phyloP scores from a whole-genome alignment of 495 filamentous ascomycete species.

The Cairneyella variabilis region DNA sequence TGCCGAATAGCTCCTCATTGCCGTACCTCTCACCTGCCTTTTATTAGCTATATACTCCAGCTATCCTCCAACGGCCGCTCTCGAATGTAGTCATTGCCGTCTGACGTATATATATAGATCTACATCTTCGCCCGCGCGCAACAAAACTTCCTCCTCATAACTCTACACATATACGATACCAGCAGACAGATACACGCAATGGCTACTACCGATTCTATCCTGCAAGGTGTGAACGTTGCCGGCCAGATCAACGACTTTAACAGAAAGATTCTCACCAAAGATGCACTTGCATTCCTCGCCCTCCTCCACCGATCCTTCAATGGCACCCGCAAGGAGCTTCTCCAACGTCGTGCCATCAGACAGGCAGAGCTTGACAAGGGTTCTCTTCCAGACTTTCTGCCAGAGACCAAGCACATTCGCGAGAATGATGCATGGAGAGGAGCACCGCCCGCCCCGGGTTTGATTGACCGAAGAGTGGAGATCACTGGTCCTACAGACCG shows the following conservation, averaged over 20 bases:
- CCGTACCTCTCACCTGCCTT: slow-evolving; percentile 1
- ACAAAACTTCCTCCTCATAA: not conserved
- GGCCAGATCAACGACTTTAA: slow-evolving; percentile 72
- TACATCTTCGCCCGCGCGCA: slow-evolving; percentile 3
- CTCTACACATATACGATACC: not conserved
- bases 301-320: slow-evolving; percentile 96
- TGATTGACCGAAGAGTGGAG: slow-evolving; percentile 95
- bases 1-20: slow-evolving; percentile 15
- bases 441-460: slow-evolving; percentile 85
- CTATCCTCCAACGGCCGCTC: not conserved
- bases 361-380: slow-evolving; percentile 96
- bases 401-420: slow-evolving; percentile 93
- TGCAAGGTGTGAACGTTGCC: slow-evolving; percentile 84
- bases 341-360: slow-evolving; percentile 80
- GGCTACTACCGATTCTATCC: slow-evolving; percentile 67
- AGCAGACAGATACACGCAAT: slow-evolving; percentile 41
- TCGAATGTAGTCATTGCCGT: not conserved
- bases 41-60: not conserved
- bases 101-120: slow-evolving; percentile 13
- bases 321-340: slow-evolving; percentile 77
- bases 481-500: slow-evolving; percentile 97
- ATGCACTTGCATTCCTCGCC: slow-evolving; percentile 89
- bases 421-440: slow-evolving; percentile 94
- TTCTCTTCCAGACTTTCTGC: slow-evolving; percentile 87
- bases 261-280: slow-evolving; percentile 86